Conservation (phyloP, 1,284 basidiomycete genomes). For the Phylloporus sp. region DNA sequence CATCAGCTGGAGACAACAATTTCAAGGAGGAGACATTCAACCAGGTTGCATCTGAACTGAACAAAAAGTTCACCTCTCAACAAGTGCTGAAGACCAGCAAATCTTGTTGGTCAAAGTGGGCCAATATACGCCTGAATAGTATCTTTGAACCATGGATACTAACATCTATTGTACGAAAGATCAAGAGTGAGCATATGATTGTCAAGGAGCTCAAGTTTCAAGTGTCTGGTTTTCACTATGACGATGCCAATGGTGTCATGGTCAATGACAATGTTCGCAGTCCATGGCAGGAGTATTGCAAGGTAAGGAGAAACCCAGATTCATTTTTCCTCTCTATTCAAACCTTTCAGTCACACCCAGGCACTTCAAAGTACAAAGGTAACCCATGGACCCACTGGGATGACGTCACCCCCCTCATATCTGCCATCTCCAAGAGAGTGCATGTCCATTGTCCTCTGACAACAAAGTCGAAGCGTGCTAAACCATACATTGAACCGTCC, state of each 20-base stretch:
- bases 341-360: background rate
- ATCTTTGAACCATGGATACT: no score
- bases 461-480: no score
- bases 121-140: background rate
- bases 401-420: background rate
- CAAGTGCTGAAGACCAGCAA: background rate
- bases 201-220: background rate
- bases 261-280: background rate
- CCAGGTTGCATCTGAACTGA: background rate
- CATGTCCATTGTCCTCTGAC: background rate
- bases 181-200: background rate
- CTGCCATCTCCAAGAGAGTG: background rate
- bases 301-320: background rate
- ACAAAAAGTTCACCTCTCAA: background rate
- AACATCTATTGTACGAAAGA: background rate
- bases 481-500: no score
- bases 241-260: background rate
- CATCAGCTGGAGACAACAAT: background rate
- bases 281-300: constrained; percentile 1
- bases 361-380: background rate
- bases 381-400: background rate
- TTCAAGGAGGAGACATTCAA: background rate
- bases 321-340: background rate
- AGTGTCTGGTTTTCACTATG: constrained; percentile 5
- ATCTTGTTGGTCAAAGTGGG: background rate